Base-by-base conservation (phyloP, 768 basidiomycete genomes). In the Leccinum subgranulosum region DNA sequence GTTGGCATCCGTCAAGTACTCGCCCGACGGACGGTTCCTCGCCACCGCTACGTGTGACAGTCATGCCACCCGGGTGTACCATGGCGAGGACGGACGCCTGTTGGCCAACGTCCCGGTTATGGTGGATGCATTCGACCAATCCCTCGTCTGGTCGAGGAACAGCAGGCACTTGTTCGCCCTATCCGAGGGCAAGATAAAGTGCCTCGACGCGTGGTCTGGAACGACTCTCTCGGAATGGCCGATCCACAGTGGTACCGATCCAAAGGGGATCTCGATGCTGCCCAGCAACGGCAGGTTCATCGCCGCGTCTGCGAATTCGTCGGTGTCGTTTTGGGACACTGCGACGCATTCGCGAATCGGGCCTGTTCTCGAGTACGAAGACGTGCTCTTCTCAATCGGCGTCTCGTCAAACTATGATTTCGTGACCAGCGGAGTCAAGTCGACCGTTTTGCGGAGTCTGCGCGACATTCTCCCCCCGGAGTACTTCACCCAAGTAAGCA, bases 261-360 rank as follows among this genome's bases (percentile, higher is more conserved):
- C 41, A n/a, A 46, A 9, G 6, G 34, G 55, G 6, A 64, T 64
- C 15, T 0, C 15, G 12, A 17, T 48, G 3, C 19, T 64, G 1
- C 28, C 62, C 2, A 14, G 10, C n/a, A 64, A 64, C 12, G 57
- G 50, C 17, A 56, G 33, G 15, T 64, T 61, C 28, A 51, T 64
- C 23, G 51, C 17, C 6, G 56, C 49, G 1, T 10, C 33, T 0
- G 58, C 54, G 9, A 17, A 45, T 14, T 60, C 51, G 9, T 53
- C 52, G 0, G 6, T 64, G 25, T 55, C 53, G 1, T 60, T 64
- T 29, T 64, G 63, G 63, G 63, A 64, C 23, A 53, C 53, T 19
- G 25, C n/a, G 7, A 61, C 55, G 2, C 43, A 47, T 12, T 8
- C 34, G 17, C 63, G n/a, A 23, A 53, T 57, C 7, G 59, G 63